Evolutionary conservation across 192 early-diverging fungal genomes (phyloP), one percentile per base, ranked within the genome.

Genomic region (Backusella westeae): DNA sequence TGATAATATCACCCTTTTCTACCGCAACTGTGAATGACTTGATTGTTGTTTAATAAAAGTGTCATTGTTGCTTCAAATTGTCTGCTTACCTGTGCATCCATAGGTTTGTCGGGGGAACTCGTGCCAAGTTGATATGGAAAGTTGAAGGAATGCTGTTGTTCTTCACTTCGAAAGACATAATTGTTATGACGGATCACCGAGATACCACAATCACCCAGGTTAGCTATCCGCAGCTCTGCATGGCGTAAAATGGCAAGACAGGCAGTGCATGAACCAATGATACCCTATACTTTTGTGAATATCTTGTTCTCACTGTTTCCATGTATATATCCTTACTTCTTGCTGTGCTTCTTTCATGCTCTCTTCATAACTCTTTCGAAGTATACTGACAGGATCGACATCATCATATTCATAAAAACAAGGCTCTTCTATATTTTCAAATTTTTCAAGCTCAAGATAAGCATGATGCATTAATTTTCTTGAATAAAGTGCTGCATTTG

Each of bases 131-230:
- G 98, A 80, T 90, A 98, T 6, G 98, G 98, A 77, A 94, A 98
- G 83, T 99, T 99, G 85, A 99, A 99, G 26, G 94, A 97, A 84
- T 99, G 96, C 81, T 98, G 97, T 77, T 98, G 98, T 82, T 98
- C 97, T 86, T 98, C 96, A 39, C 91, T 97, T 46, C 96, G 87
- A 84, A 98, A 99, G 29, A 97, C 90, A 82, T 94, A 89, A 69
- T 95, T 91, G 66, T 92, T 93, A 56, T 91, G 87, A 34, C 98
- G 93, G 52, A 99, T 93, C 3, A 99, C 85, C 38, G 92, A 87
- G 66, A 98, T 85, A 0, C 95, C 95, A 80, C 96, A 97, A 83
- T 99, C 98, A 44, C 98, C 98, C 53, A 99, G 83, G 74, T 98
- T 98, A 2, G 95, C 94, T 69, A 99, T 93, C 4, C 96, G 89